Evolutionary conservation across 2,329 filamentous ascomycete genomes (phyloP).

Genomic region (Parasarocladium wereldwijsianum): DNA sequence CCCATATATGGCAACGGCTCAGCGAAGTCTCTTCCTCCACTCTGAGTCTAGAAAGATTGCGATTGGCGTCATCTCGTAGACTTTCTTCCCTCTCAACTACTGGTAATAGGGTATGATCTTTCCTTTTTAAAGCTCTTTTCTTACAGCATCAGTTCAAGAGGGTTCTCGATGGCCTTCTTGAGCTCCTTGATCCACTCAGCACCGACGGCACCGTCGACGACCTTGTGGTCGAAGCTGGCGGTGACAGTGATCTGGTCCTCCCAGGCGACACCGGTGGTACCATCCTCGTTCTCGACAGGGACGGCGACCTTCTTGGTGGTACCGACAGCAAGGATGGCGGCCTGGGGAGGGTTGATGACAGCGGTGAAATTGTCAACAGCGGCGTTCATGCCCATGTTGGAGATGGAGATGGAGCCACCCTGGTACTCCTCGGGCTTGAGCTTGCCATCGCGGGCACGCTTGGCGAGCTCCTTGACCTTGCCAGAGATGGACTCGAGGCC

Average conservation of each 20-base stretch:
- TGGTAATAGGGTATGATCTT: too few relatives aligned
- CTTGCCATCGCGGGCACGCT: slow-evolving; percentile 92
- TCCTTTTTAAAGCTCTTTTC: slow-evolving; percentile 3
- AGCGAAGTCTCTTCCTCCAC: slow-evolving; percentile 1
- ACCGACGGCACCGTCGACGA: slow-evolving; percentile 89
- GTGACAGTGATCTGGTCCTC: slow-evolving; percentile 96
- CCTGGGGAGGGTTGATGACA: slow-evolving; percentile 97
- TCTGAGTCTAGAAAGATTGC: slow-evolving; percentile 1
- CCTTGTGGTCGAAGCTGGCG: slow-evolving; percentile 97
- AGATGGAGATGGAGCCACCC: slow-evolving; percentile 97
- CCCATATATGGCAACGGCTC: too few relatives aligned
- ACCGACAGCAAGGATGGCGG: slow-evolving; percentile 86
- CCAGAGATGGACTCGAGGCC: slow-evolving; percentile 80
- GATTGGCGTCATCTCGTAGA: neutral
- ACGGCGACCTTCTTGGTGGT: slow-evolving; percentile 92
- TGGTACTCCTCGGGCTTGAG: slow-evolving; percentile 99
- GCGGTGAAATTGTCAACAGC: slow-evolving; percentile 95
- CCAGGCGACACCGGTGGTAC: slow-evolving; percentile 62
- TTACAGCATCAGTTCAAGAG: slow-evolving; percentile 82
- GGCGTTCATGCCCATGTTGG: slow-evolving; percentile 99
- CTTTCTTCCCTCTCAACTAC: too few relatives aligned
- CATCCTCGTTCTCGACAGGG: slow-evolving; percentile 73
- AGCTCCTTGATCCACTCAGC: slow-evolving; percentile 94
- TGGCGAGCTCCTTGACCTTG: slow-evolving; percentile 90
- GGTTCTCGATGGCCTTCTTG: slow-evolving; percentile 97